Base-by-base conservation (phyloP, 2,329 filamentous ascomycete species). In the Calonectria crousiana region DNA sequence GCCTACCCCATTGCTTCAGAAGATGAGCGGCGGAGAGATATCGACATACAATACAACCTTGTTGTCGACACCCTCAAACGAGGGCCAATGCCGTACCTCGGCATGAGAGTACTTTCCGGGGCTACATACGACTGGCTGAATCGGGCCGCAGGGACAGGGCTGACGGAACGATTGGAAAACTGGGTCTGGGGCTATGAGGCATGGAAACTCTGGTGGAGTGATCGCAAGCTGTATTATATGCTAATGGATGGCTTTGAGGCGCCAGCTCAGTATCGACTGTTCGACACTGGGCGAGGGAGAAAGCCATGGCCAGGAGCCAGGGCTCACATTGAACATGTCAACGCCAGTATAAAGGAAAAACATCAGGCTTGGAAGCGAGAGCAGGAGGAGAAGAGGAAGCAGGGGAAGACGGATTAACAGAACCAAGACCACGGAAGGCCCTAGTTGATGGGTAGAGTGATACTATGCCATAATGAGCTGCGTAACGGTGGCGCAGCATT, bases 151-250 rank as follows among this genome's bases (percentile, higher is more conserved):
- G 87, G 87, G 1, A 87, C 86, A 2, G 84, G 86, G 5, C 81
- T 88, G 30, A 80, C 75, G 51, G 84, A 87, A 58, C 81, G 83
- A 8, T 77, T 88, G 6, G 81, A 75, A 2, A 84, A 84, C 16
- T 87, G 84, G 78, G 83, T 83, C 4, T 83, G 79, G 80, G 83
- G 83, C 4, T 83, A 79, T 80, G 80, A 82, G 26, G 85, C 83
- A 4, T 88, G 87, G 87, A 81, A 81, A 74, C 84, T 88, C 38
- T 88, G 86, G 86, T 84, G 84, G 79, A 80, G 74, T 14, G 84
- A 88, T 68, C 81, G 82, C 41, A 82, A 82, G 72, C 81, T 88
- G 32, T 88, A 86, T 69, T 82, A 82, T 13, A 69, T 86, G 67
- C 78, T 87, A 69, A 85, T 85, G 79, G 79, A 83, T n/a, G 86